Evolutionary conservation across 345 rosid species (phyloP), one percentile per base, ranked within the genome.

Genomic region (Lumnitzera racemosa): DNA sequence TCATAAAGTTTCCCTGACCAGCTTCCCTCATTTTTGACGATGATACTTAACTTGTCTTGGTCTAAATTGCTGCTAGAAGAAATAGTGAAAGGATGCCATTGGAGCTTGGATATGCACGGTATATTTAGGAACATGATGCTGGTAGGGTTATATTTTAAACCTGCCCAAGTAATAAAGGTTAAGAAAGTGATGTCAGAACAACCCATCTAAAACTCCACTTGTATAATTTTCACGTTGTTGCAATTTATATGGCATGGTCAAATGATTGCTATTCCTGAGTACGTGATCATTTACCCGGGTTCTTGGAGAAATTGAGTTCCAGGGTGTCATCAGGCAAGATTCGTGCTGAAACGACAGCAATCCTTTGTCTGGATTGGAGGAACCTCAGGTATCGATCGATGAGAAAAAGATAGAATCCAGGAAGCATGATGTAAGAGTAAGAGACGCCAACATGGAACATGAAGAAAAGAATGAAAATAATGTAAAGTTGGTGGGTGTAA

Each of bases 51-150:
- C 54, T 66, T 74, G 36, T 89, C 81, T 15, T 74, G 59, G 57
- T 91, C 87, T 66, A 80, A 55, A 56, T 71, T 80, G 64, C 86
- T 73, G 56, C 77, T 83, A 0, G 96, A 91, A 29, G 80, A 78
- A 31, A 89, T 46, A 10, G 87, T 81, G 53, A 85, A 92, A 41
- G 98, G 96, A 76, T 92, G 96, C 96, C 96, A 92, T 50, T 92
- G 96, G 53, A 83, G 76, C 78, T 75, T 83, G 6, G 96, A 89
- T 46, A 91, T 74, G 54, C 69, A 69, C 2, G 91, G 96, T 14
- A 87, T 80, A 66, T 87, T 90, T 27, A 91, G 61, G 63, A 83
- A 91, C 72, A 83, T 55, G 36, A 76, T 72, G 81, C 96, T 91
- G 5, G 83, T 74, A 8, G 96, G 81, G 47, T 68, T 77, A 59